phyloP scores from a whole-genome alignment of 495 filamentous ascomycete genomes.

The Hypoxylon subgilvum region DNA sequence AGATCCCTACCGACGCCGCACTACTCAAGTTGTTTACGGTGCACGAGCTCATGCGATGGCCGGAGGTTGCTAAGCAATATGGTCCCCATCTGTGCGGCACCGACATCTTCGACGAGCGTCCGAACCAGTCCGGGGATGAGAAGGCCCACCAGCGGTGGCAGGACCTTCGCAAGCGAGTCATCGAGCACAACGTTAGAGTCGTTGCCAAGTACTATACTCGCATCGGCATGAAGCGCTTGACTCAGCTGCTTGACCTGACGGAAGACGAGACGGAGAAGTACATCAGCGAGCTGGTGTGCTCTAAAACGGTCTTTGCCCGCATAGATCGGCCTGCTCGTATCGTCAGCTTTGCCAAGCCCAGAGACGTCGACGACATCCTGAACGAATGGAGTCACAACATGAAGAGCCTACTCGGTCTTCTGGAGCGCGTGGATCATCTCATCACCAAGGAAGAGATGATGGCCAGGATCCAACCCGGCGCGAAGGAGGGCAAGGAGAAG shows the following conservation, averaged over 20 bases:
- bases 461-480: conserved; percentile 84
- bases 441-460: conserved; percentile 99
- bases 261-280: conserved; percentile 98
- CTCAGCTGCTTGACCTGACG: conserved; percentile 84
- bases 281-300: conserved; percentile 91
- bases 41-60: conserved; percentile 98
- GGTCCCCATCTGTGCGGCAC: conserved; percentile 87
- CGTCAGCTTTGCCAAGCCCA: conserved; percentile 89
- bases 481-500: conserved; percentile 41
- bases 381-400: conserved; percentile 99
- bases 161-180: conserved; percentile 94
- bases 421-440: conserved; percentile 96
- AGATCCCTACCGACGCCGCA: conserved; percentile 74
- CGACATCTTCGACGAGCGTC: conserved; percentile 78
- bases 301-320: conserved; percentile 96
- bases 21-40: conserved; percentile 93
- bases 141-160: conserved; percentile 85
- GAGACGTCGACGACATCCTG: conserved; percentile 94
- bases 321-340: conserved; percentile 93
- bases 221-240: conserved; percentile 87
- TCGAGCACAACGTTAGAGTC: conserved; percentile 98
- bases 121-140: conserved; percentile 68
- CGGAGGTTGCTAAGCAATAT: conserved; percentile 82
- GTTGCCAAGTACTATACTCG: conserved; percentile 98
- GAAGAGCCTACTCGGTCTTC: conserved; percentile 89